Base-by-base conservation (phyloP, 1,284 basidiomycete genomes). In the Tilletia indica region DNA sequence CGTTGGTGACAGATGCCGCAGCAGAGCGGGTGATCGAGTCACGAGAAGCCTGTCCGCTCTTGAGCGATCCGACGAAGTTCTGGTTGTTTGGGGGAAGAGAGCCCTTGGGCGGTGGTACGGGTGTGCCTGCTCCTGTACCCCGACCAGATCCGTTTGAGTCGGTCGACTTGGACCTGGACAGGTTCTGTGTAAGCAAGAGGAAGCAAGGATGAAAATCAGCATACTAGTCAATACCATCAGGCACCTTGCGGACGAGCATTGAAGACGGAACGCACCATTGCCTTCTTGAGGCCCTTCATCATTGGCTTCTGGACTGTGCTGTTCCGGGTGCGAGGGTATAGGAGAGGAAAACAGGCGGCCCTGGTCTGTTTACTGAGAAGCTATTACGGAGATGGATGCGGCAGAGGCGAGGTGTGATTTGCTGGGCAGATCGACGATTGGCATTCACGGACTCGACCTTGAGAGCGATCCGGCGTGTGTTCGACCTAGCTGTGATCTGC, bases 241-340 rank as follows among this genome's bases (percentile, higher is more conserved):
- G 36, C 54, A 38, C 31, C 6, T 14, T 25, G 47, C n/a, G 16
- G 51, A 54, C n/a, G 45, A 71, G n/a, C 3, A 45, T 19, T 19
- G 34, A 6, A 16, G 12, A 11, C 8, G 39, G 3, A 19, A 83
- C 82, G 56, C 74, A 84, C 82, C 82, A 84, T 83, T 4, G 82
- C 82, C 74, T 84, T 84, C 74, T 83, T 84, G 61, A 83, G 80
- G 39, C 82, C 82, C 73, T 84, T 84, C 82, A 84, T 84, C 54
- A 56, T 74, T 68, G 66, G 45, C 42, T 68, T 21, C n/a, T n/a
- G 6, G 11, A 19, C 6, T 12, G 48, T 21, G 36, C 11, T 21
- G 42, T 68, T 25, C 39, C 25, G 39, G 14, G 64, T 38, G 25
- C 38, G 38, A 31, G 64, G 42, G 14, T 8, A 14, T 8, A 45